Base-by-base conservation (phyloP, 2,329 filamentous ascomycete species). In the Purpureocillium takamizusanense region DNA sequence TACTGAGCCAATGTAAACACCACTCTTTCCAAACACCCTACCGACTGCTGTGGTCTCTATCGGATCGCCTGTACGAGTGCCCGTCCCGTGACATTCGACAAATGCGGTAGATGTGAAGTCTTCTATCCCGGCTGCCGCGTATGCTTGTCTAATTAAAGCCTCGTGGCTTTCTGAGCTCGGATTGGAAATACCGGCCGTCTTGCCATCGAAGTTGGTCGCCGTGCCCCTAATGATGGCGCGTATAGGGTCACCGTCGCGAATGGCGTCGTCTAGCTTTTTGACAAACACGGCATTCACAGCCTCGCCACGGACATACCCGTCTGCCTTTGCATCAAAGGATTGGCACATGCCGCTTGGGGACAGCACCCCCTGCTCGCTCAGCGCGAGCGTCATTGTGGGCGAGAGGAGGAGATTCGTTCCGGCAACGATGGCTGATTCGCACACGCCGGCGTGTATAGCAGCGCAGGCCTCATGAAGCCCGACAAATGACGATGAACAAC, bases 301-400 rank as follows among this genome's bases (percentile, higher is more conserved):
- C 43, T 77, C 73, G 2, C 66, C 72, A 6, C 70, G 59, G 0
- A 57, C 68, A 40, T 73, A 76, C 0, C 73, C 73, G 38, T 71
- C 57, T 0, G 68, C 72, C 7, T 55, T 49, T 3, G 58, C 52
- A 31, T 70, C 67, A 41, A 67, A 71, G 2, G 55, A 54, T 35
- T 56, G 51, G 33, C 51, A 51, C 21, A 55, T 42, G 21, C 56
- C 61, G 1, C 53, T 48, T 1, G 53, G 48, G 3, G 58, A 61
- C 4, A 69, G 46, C 0, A 66, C 51, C 1, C 59, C 57, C 27
- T 62, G 51, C 28, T 60, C 51, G 3, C 51, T 49, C 49, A 65
- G 53, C 14, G 46, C 44, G 0, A 47, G 43, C 0, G 45, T 41
- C 35, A 49, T 44, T 1, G 50, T 45, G 1, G 58, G 59, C 1